These are phyloP conservation scores for Ophiocordyceps australis DNA, from an alignment of 2,329 filamentous ascomycete species.

Conservation along the genomic window DNA sequence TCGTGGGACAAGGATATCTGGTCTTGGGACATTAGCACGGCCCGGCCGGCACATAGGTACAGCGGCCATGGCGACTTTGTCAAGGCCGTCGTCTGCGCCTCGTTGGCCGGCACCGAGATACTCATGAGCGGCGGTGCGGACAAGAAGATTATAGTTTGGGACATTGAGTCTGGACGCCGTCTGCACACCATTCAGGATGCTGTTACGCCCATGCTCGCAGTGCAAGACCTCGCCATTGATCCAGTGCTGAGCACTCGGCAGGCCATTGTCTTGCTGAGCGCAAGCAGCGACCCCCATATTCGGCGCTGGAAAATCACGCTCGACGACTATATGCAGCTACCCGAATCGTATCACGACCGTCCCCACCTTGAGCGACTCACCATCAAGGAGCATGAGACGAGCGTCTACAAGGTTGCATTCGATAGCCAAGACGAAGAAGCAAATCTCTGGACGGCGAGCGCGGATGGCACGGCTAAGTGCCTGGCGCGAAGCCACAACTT, in stretches of 20 bases:
- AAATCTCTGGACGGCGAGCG: slow-evolving; percentile 84
- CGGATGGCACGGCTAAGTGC: slow-evolving; percentile 75
- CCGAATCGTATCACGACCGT: slow-evolving; percentile 22
- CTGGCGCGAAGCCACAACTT: slow-evolving; percentile 52
- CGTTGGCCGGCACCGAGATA: slow-evolving; percentile 38
- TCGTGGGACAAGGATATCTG: slow-evolving; percentile 91
- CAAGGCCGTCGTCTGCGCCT: slow-evolving; percentile 53
- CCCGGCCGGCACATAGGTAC: slow-evolving; percentile 36
- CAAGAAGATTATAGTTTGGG: slow-evolving; percentile 72
- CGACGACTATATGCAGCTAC: slow-evolving; percentile 32
- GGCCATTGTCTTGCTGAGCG: slow-evolving; percentile 49
- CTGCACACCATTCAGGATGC: slow-evolving; percentile 67
- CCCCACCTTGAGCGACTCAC: slow-evolving; percentile 24
- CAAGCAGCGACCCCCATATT: slow-evolving; percentile 66
- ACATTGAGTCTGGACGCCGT: slow-evolving; percentile 45
- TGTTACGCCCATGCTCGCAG: slow-evolving; percentile 49
- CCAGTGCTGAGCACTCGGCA: slow-evolving; percentile 33
- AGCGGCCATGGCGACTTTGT: slow-evolving; percentile 82
- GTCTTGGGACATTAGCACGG: slow-evolving; percentile 55
- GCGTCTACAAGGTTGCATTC: slow-evolving; percentile 66
- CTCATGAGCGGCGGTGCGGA: slow-evolving; percentile 64
- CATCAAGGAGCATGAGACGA: slow-evolving; percentile 76
- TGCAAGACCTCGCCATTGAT: slow-evolving; percentile 67
- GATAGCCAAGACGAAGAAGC: slow-evolving; percentile 40
- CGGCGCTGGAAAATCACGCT: slow-evolving; percentile 53